A percentile compares a stretch with the other conserved stretches of the same genome.
Conservation (phyloP, 208 protist species). For the Trypanosoma avium region DNA sequence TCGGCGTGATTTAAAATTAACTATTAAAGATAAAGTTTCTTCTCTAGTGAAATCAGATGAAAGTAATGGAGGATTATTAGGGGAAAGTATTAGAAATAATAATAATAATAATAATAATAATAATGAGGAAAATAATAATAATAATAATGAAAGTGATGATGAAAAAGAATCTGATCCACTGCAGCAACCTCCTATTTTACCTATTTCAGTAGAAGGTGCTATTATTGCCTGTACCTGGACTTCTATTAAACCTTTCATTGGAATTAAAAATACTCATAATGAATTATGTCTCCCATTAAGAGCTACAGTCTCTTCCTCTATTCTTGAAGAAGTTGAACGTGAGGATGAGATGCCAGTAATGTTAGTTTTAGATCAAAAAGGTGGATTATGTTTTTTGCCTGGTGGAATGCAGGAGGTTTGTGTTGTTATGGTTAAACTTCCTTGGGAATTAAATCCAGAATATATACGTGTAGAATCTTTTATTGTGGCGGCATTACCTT, state of each 20-base stretch:
- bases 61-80: too few species aligned
- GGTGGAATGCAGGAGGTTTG: conserved; percentile 66
- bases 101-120: conserved; percentile 8
- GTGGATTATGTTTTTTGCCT: conserved; percentile 48
- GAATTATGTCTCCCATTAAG: conserved; percentile 30
- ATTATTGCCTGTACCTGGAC: conserved; percentile 29
- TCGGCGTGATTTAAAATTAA: not conserved
- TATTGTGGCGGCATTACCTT: not conserved
- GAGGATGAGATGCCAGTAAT: conserved; percentile 34
- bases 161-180: conserved; percentile 19
- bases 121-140: not conserved
- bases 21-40: not conserved
- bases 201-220: conserved; percentile 22
- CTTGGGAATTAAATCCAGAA: not conserved
- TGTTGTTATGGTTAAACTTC: conserved; percentile 25
- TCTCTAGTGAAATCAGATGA: not conserved
- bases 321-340: conserved; percentile 33
- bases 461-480: conserved; percentile 23
- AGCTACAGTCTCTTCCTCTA: conserved; percentile 22
- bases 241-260: not conserved
- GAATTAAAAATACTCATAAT: conserved; percentile 1
- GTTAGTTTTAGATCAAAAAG: conserved; percentile 45
- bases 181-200: conserved; percentile 16
- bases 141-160: conserved; percentile 1
- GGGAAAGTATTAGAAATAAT: too few species aligned